Conservation (phyloP, 352 stramenopile genomes). For the Phytophthora pseudosyringae region DNA sequence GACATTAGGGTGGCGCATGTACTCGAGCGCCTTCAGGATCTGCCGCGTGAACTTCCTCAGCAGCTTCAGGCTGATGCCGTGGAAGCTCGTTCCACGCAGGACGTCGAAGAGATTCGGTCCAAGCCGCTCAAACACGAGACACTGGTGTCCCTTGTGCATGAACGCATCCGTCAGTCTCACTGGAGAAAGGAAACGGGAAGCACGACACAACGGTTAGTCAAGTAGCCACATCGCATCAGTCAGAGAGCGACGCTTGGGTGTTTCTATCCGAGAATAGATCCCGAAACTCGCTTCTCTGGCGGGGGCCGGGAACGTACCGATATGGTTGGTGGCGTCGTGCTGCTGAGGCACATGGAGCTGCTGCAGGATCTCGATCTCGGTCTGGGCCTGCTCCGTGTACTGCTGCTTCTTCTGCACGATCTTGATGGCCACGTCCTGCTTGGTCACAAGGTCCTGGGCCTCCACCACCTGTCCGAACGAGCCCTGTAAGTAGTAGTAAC, state of each 20-base stretch:
- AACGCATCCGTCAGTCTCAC: constrained; percentile 95
- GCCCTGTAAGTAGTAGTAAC: constrained; percentile 42
- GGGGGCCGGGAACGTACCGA: constrained; percentile 69
- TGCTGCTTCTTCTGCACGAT: constrained; percentile 99
- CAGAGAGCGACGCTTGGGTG: constrained; percentile 14
- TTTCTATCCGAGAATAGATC: constrained; percentile 31
- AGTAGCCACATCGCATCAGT: constrained; percentile 10
- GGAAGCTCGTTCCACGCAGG: constrained; percentile 94
- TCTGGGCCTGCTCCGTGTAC: constrained; percentile 97
- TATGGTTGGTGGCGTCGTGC: constrained; percentile 89
- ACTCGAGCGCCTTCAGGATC: constrained; percentile 90
- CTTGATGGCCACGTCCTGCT: constrained; percentile 97
- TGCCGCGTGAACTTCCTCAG: constrained; percentile 97
- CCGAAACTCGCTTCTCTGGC: constrained; percentile 1
- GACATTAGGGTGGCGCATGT: constrained; percentile 89
- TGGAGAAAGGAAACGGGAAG: constrained; percentile 30
- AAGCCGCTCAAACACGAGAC: constrained; percentile 97
- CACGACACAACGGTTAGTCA: constrained; percentile 24
- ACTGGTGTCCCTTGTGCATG: constrained; percentile 97
- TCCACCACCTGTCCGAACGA: constrained; percentile 89
- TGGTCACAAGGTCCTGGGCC: constrained; percentile 74
- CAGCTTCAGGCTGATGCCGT: constrained; percentile 92
- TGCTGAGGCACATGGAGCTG: constrained; percentile 81
- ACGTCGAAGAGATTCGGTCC: constrained; percentile 98
- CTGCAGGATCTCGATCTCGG: constrained; percentile 96